Conservation (phyloP, 352 stramenopile species). For the Pythium rhizo-oryzae region DNA sequence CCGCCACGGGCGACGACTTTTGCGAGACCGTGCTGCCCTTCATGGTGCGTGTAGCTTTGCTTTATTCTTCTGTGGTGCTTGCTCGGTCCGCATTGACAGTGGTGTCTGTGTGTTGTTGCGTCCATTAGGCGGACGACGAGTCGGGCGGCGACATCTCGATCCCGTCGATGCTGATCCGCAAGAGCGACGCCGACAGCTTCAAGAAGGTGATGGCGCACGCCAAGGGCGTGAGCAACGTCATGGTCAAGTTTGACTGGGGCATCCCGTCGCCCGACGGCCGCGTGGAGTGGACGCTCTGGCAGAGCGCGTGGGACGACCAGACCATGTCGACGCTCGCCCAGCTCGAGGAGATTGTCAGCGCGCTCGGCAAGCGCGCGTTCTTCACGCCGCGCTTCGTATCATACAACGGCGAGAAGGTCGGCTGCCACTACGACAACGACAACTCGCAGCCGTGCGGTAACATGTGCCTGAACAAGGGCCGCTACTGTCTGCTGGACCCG, state of each 20-base stretch:
- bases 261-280: slow-evolving; percentile 94
- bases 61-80: not conserved
- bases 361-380: slow-evolving; percentile 91
- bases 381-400: slow-evolving; percentile 97
- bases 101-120: slow-evolving; percentile 23
- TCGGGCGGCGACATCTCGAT: slow-evolving; percentile 97
- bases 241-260: slow-evolving; percentile 95
- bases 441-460: slow-evolving; percentile 90
- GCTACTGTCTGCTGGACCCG: slow-evolving; percentile 96
- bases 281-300: slow-evolving; percentile 98
- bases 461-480: slow-evolving; percentile 97
- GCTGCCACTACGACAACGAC: slow-evolving; percentile 84
- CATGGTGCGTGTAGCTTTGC: slow-evolving; percentile 71
- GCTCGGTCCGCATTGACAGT: not conserved
- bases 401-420: slow-evolving; percentile 94
- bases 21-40: slow-evolving; percentile 90
- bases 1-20: slow-evolving; percentile 71
- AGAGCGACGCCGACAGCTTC: slow-evolving; percentile 94
- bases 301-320: slow-evolving; percentile 93
- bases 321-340: slow-evolving; percentile 76
- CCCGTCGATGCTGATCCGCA: slow-evolving; percentile 95
- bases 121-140: slow-evolving; percentile 92
- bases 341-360: slow-evolving; percentile 77
- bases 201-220: slow-evolving; percentile 87
- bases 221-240: slow-evolving; percentile 90